Base-by-base conservation (phyloP, 1,139 yeast species). In the Hansenula anomala region DNA sequence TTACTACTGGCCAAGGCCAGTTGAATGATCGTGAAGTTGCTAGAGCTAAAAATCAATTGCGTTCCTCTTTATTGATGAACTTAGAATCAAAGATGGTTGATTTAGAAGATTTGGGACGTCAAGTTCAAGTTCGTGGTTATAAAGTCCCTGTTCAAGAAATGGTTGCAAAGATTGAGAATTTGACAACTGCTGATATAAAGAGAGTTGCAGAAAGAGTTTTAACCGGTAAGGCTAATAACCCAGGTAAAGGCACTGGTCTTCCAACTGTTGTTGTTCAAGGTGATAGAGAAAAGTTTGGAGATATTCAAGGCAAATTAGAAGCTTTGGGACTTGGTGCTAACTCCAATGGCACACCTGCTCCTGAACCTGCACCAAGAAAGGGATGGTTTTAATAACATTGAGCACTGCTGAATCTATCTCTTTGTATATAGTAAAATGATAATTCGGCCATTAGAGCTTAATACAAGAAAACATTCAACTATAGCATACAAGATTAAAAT, bases 41-140 rank as follows among this genome's bases (percentile, higher is more conserved):
- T 43, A 74, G 98, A 48, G 96, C 97, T 23, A 92, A 92, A 62
- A 90, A 88, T 60, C 98, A 92, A 66, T 72, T 92, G 41, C 80
- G 85, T 36, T 81, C 94, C n/a, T 83, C 95, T 6, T 68, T 92
- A 44, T 71, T 92, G 57, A 92, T 92, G 96, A 92, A 90, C 56
- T 73, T 90, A 35, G 98, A 92, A 61, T 80, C 94, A 49, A 88
- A 85, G 59, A 74, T 92, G 69, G 95, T 95, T 15, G 90, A 86
- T 53, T 69, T 92, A 39, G 98, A 92, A 61, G 98, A 92, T 56
- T 71, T 90, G 62, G 98, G 98, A 12, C 78, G 98, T 60, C 98
- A 92, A 62, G 78, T 92, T 24, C 95, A 87, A 62, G 78, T 88
- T 40, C 89, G 85, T 56, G 89, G 88, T 33, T 74, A 74, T 51